Base-by-base conservation (phyloP, 129 eudicot genomes). In the Pittosporum tobira region DNA sequence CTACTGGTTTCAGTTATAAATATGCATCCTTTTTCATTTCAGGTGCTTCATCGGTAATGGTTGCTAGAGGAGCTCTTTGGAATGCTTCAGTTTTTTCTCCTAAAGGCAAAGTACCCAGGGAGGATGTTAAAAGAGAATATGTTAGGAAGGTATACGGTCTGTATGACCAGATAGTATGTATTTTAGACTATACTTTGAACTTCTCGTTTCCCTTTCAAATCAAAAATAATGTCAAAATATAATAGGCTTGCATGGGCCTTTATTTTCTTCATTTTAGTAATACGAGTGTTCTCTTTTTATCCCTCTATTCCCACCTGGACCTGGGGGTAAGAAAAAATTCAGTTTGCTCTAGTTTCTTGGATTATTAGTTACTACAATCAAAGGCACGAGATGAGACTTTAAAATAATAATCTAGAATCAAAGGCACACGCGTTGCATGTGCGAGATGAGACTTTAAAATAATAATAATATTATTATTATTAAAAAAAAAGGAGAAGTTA, bases 21-120 rank as follows among this genome's bases (percentile, higher is more conserved):
- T 13, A 27, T 20, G 28, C 8, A 63, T 27, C 34, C 5, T 30
- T 61, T 51, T 24, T n/a, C 42, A 34, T 24, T 48, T 13, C 54
- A 88, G 96, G 96, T 69, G 91, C 91, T 29, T 73, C 96, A 2
- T 84, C 91, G 44, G 81, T 88, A 52, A 85, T 89, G 97, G 88
- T 82, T 68, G 97, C 88, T 63, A 79, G 97, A 77, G 95, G 95
- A 40, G 97, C 97, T 61, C 83, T 89, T 68, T 89, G 97, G 97
- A 89, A 89, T 73, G 97, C 93, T 60, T 89, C 97, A 23, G 70
- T 89, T 64, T 89, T 89, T 67, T 73, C 79, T 61, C 83, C 88
- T 44, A 47, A 75, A 45, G 91, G 82, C 37, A 77, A 77, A 61
- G 42, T 71, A 52, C 84, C 93, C 51, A 65, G 76, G 79, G 97